Evolutionary conservation across 768 basidiomycete species (phyloP), one percentile per base, ranked within the genome.

Genomic region (Suillus fuscotomentosus): DNA sequence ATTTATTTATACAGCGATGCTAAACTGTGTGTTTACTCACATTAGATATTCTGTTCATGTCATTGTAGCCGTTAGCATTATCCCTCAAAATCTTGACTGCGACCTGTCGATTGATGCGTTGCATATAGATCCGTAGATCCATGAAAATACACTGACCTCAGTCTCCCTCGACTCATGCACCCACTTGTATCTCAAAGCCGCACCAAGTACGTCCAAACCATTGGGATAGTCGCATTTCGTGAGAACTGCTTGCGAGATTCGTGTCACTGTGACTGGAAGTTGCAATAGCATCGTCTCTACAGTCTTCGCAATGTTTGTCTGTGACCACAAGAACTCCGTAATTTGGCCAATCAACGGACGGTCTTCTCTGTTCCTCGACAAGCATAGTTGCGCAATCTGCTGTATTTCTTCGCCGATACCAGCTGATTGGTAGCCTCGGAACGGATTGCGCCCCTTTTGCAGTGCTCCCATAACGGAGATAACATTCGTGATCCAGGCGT

Each of bases 401-500:
- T 50, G 6, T 3, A 50, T 50, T 15, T 24, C 48, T 8, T 24
- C 24, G n/a, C n/a, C n/a, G n/a, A n/a, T n/a, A n/a, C n/a, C n/a
- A n/a, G n/a, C n/a, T n/a, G n/a, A n/a, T n/a, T n/a, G n/a, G n/a
- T n/a, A n/a, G n/a, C n/a, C n/a, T n/a, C n/a, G n/a, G n/a, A n/a
- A n/a, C n/a, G n/a, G n/a, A n/a, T n/a, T n/a, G 24, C 7, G 6
- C 22, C 48, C 48, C 6, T 0, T 13, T 48, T 1, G 1, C 0
- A 50, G 3, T 50, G 22, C 48, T 14, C 0, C 0, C 14, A 50
- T 50, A 24, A 50, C 14, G 3, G 0, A 0, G 0, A 8, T 3
- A 50, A 0, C 0, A 15, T 0, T 15, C 3, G 0, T 1, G 24
- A 24, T 3, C 0, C 6, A 1, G 6, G 2, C 2, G 24, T 24